Evolutionary conservation across 257 asterid genomes (phyloP).

Genomic region (Scutellaria baicalensis): DNA sequence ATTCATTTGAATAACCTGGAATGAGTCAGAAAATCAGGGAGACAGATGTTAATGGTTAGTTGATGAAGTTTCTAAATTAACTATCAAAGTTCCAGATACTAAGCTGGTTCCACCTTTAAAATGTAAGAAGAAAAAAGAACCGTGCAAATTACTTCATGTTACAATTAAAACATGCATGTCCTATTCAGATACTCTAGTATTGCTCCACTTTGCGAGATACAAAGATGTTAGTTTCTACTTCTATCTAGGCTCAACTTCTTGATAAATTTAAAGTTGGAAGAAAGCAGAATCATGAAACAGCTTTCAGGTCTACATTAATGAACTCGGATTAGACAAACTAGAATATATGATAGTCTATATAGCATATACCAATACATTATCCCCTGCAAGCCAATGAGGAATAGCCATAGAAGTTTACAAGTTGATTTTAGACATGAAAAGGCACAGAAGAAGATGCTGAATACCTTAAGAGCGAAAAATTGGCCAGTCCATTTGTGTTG

Average conservation of each 20-base stretch:
- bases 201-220: background rate
- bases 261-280: background rate
- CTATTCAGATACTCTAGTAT: background rate
- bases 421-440: background rate
- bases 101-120: background rate
- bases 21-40: background rate
- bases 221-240: background rate
- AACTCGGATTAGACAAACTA: background rate
- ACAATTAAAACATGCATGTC: background rate
- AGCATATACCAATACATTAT: background rate
- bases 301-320: background rate
- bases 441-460: background rate
- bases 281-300: background rate
- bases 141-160: background rate
- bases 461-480: constrained; percentile 95
- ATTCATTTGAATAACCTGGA: constrained; percentile 97
- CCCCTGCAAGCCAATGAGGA: background rate
- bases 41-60: background rate
- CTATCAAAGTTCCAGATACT: background rate
- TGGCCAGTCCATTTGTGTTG: constrained; percentile 97
- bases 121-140: background rate
- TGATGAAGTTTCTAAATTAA: background rate
- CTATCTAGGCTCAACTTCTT: background rate
- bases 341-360: background rate
- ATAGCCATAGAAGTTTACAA: background rate